Conservation (phyloP, 1,284 basidiomycete species). For the Ustilago vetiveriae region DNA sequence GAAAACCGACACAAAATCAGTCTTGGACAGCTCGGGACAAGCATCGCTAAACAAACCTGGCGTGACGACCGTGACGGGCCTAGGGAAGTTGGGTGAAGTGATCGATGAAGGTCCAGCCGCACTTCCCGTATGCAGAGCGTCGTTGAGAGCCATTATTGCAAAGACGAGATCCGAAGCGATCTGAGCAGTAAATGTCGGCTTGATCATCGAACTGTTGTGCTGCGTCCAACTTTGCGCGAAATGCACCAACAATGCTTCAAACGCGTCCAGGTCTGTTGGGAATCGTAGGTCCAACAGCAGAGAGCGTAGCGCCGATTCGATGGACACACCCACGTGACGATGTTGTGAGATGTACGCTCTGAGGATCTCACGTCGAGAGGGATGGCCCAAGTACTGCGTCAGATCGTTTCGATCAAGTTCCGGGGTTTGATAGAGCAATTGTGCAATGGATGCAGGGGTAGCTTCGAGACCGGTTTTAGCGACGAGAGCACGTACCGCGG, state of each 20-base stretch:
- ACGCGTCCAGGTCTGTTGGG: slow-evolving; percentile 76
- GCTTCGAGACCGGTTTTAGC: slow-evolving; percentile 50
- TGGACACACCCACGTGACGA: slow-evolving; percentile 80
- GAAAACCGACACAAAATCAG: slow-evolving; percentile 52
- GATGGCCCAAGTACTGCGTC: slow-evolving; percentile 79
- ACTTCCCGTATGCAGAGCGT: slow-evolving; percentile 54
- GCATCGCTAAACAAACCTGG: slow-evolving; percentile 51
- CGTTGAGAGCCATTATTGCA: slow-evolving; percentile 86
- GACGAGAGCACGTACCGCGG: slow-evolving; percentile 60
- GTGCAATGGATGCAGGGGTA: slow-evolving; percentile 74
- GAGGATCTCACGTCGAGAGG: slow-evolving; percentile 77
- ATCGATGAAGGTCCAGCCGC: slow-evolving; percentile 8
- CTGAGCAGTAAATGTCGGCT: slow-evolving; percentile 66
- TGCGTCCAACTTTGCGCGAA: slow-evolving; percentile 90
- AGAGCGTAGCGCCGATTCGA: slow-evolving; percentile 87
- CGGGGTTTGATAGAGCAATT: slow-evolving; percentile 82
- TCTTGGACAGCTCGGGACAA: slow-evolving; percentile 29
- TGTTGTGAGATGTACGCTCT: slow-evolving; percentile 87
- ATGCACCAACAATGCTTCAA: slow-evolving; percentile 75
- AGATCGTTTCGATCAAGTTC: slow-evolving; percentile 85
- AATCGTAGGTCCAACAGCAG: slow-evolving; percentile 80
- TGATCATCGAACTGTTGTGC: slow-evolving; percentile 73
- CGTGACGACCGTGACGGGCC: slow-evolving; percentile 24
- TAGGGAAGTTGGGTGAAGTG: slow-evolving; percentile 25
- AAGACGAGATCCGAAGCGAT: slow-evolving; percentile 74